Evolutionary conservation across 129 eudicot genomes (phyloP).

Genomic region (Lactuca saligna): DNA sequence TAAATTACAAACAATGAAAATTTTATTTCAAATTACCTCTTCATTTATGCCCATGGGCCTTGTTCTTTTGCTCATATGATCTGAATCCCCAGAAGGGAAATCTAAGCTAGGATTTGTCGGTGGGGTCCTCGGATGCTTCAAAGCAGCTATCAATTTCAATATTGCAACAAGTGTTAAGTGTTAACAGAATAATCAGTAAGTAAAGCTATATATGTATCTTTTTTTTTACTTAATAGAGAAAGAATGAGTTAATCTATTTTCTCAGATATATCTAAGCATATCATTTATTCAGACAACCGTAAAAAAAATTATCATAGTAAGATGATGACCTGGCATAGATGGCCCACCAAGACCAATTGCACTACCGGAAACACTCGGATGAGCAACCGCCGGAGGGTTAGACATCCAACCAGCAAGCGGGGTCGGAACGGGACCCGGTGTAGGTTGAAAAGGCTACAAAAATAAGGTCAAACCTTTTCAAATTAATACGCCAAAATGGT

Average conservation of each 20-base stretch:
- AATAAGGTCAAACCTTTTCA: neutral
- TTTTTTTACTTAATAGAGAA: too few relatives aligned
- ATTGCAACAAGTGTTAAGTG: neutral
- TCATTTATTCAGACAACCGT: neutral
- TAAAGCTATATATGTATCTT: too few relatives aligned
- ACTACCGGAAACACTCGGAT: constrained; percentile 80
- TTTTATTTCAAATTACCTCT: constrained; percentile 48
- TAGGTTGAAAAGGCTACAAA: constrained; percentile 82
- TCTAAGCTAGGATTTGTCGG: constrained; percentile 72
- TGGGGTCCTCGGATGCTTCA: constrained; percentile 84
- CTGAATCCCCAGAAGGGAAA: constrained; percentile 81
- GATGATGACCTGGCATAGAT: constrained; percentile 60
- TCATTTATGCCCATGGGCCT: constrained; percentile 76
- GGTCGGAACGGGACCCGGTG: constrained; percentile 68
- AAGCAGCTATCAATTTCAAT: constrained; percentile 49
- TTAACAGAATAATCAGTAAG: neutral
- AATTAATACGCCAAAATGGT: constrained; percentile 8
- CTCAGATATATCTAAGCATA: too few relatives aligned
- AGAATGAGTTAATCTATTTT: too few relatives aligned
- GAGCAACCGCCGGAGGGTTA: constrained; percentile 69
- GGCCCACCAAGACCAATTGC: constrained; percentile 81
- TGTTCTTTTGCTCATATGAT: constrained; percentile 74
- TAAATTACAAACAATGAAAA: neutral
- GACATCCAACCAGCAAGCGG: constrained; percentile 99
- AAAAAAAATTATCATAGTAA: constrained; percentile 1